Evolutionary conservation across 768 basidiomycete genomes (phyloP).

Genomic region (Xerocomellus chrysenteron): DNA sequence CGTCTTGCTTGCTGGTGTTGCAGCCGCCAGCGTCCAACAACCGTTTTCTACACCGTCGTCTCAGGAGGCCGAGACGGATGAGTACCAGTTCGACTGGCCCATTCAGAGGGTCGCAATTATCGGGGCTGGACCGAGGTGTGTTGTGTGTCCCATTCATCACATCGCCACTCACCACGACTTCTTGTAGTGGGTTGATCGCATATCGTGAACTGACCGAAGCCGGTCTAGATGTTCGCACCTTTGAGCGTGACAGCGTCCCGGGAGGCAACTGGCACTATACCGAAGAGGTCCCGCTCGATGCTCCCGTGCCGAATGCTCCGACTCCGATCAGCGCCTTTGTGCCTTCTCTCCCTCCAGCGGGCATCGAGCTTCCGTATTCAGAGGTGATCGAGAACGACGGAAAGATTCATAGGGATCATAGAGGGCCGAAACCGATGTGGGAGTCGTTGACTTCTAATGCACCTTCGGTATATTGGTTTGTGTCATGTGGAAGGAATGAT

Average conservation of each 20-base stretch:
- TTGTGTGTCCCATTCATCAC: neutral
- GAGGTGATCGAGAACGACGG: conserved; percentile 10
- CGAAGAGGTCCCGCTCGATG: conserved; percentile 13
- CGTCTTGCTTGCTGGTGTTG: neutral
- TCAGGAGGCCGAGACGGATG: neutral
- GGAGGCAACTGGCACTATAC: conserved; percentile 19
- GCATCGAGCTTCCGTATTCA: conserved; percentile 9
- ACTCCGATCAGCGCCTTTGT: conserved; percentile 3
- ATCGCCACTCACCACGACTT: neutral
- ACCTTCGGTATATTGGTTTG: conserved; percentile 9
- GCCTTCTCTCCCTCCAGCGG: conserved; percentile 8
- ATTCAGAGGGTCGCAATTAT: conserved; percentile 16
- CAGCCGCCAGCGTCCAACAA: neutral
- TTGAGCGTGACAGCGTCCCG: conserved; percentile 6
- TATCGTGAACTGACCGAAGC: conserved; percentile 15
- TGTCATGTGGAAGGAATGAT: neutral
- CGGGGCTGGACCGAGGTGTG: conserved; percentile 18
- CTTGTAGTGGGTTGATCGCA: conserved; percentile 10
- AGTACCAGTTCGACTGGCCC: conserved; percentile 13
- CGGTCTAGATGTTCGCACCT: conserved; percentile 16
- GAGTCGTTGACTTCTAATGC: conserved; percentile 9
- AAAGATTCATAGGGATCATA: conserved; percentile 4
- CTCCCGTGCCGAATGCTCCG: conserved; percentile 11
- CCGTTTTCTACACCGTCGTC: neutral
- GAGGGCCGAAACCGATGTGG: conserved; percentile 14